These are phyloP conservation scores for Lathyrus sativus DNA, from an alignment of 306 rosid species.

Conservation along the genomic window DNA sequence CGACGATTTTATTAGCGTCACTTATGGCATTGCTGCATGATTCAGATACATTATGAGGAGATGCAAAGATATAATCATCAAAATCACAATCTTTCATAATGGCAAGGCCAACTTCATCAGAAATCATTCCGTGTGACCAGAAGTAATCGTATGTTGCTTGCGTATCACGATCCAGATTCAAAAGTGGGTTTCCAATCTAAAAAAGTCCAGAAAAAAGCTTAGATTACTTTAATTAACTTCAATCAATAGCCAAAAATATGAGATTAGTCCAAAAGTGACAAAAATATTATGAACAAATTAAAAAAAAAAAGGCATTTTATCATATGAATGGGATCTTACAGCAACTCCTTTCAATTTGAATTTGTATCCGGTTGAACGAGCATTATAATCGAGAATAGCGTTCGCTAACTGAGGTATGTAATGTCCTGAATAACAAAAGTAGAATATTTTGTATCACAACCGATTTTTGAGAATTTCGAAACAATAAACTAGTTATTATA, in stretches of 20 bases:
- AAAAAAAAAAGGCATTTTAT: too few relatives aligned
- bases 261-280: too few relatives aligned
- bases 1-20: conserved; percentile 58
- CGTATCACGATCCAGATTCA: conserved; percentile 64
- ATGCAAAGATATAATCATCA: conserved; percentile 56
- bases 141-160: conserved; percentile 71
- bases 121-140: conserved; percentile 97
- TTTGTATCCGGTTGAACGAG: conserved; percentile 63
- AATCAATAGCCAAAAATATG: too few relatives aligned
- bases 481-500: background rate
- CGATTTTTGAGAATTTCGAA: background rate
- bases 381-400: conserved; percentile 67
- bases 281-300: too few relatives aligned
- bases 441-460: background rate
- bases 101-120: conserved; percentile 78
- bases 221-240: background rate
- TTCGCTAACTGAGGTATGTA: conserved; percentile 81
- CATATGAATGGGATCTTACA: conserved; percentile 49
- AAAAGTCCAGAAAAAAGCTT: too few relatives aligned
- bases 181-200: conserved; percentile 89
- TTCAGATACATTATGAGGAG: conserved; percentile 59
- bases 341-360: conserved; percentile 87
- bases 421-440: conserved; percentile 55
- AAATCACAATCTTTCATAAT: conserved; percentile 71
- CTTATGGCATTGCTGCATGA: conserved; percentile 56